These are phyloP conservation scores for Mycena galericulata DNA, from an alignment of 768 basidiomycete genomes.

Conservation along the genomic window DNA sequence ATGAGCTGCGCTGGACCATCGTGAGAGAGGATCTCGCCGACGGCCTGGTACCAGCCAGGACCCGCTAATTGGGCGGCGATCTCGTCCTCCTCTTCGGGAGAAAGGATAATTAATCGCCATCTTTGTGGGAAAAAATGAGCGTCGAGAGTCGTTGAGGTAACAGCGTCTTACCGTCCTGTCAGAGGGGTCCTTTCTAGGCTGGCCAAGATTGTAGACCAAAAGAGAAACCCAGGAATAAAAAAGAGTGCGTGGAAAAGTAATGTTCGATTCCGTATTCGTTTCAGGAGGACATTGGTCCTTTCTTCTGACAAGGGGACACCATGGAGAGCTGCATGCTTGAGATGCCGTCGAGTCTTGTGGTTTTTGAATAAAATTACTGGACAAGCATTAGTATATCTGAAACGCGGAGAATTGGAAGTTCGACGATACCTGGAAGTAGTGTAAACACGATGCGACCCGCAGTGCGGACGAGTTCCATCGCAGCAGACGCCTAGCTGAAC, in stretches of 20 bases:
- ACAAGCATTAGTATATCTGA: not conserved
- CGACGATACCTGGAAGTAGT: conserved; percentile 63
- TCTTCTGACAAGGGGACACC: conserved; percentile 65
- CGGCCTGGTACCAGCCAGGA: conserved; percentile 87
- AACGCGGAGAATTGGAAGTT: not conserved
- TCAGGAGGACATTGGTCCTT: conserved; percentile 60
- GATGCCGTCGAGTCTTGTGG: conserved; percentile 59
- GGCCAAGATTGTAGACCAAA: conserved; percentile 78
- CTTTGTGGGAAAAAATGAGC: conserved; percentile 50
- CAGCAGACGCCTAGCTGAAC: conserved; percentile 73
- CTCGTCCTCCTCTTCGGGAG: conserved; percentile 92
- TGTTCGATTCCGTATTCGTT: conserved; percentile 62
- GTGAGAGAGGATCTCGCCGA: conserved; percentile 79
- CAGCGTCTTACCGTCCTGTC: conserved; percentile 74
- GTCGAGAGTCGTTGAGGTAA: not conserved
- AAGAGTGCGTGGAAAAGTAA: conserved; percentile 66
- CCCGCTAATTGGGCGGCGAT: conserved; percentile 88
- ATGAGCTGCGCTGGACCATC: conserved; percentile 74
- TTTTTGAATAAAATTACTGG: conserved; percentile 69
- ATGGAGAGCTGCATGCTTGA: conserved; percentile 64
- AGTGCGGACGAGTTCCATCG: conserved; percentile 77
- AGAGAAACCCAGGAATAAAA: conserved; percentile 68
- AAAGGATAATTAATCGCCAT: conserved; percentile 89
- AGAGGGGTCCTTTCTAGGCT: conserved; percentile 84
- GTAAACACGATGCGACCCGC: conserved; percentile 80